These are phyloP conservation scores for Citrus inodora DNA, from an alignment of 345 rosid genomes.

Conservation along the genomic window DNA sequence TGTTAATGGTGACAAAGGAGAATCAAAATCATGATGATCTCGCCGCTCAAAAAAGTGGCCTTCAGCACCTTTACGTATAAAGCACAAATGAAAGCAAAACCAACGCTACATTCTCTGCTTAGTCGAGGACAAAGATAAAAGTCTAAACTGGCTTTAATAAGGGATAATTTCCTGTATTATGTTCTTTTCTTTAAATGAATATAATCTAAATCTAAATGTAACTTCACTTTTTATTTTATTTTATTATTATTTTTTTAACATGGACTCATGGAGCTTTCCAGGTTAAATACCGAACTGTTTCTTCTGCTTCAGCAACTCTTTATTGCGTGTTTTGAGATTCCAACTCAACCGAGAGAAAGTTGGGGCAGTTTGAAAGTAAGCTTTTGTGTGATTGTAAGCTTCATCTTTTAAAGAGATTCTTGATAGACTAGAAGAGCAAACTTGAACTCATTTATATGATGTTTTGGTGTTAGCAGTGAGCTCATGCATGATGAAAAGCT, in stretches of 20 bases:
- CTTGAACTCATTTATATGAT: background rate
- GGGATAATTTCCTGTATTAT: background rate
- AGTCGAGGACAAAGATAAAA: slow-evolving; percentile 25
- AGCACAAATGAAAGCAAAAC: slow-evolving; percentile 24
- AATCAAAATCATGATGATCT: slow-evolving; percentile 32
- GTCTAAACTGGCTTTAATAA: slow-evolving; percentile 11
- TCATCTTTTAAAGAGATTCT: background rate
- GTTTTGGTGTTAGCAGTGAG: slow-evolving; percentile 34
- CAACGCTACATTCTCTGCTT: slow-evolving; percentile 16
- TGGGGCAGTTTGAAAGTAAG: slow-evolving; percentile 17
- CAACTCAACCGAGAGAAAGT: slow-evolving; percentile 8
- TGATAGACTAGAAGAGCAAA: background rate
- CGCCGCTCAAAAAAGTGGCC: slow-evolving; percentile 33
- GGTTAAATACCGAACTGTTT: slow-evolving; percentile 26
- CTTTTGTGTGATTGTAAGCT: background rate
- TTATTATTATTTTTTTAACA: background rate
- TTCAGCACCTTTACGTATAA: slow-evolving; percentile 7
- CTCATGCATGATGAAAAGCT: slow-evolving; percentile 32
- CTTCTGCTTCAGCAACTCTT: slow-evolving; percentile 21
- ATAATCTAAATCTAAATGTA: background rate
- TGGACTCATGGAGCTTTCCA: slow-evolving; percentile 11
- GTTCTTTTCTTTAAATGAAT: too few species aligned
- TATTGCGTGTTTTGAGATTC: background rate
- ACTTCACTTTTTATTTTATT: too few species aligned
- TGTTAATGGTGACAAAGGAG: slow-evolving; percentile 30